Evolutionary conservation across 1,284 basidiomycete genomes (phyloP).

Genomic region (Hortiboletus rubellus): DNA sequence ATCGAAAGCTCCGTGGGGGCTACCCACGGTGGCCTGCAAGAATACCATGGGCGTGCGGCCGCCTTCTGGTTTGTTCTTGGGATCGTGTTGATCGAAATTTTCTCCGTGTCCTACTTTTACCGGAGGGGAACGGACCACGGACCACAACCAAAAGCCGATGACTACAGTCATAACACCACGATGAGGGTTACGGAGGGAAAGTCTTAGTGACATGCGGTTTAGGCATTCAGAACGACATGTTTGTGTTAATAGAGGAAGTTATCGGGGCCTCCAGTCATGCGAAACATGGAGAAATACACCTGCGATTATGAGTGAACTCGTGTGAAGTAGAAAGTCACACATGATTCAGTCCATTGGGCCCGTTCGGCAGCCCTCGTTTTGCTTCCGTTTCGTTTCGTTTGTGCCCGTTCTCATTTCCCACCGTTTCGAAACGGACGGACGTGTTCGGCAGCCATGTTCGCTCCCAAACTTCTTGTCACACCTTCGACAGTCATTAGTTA

Average conservation of each 20-base stretch:
- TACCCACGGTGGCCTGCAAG: conserved; percentile 29
- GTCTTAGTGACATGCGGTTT: neutral
- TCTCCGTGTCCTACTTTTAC: conserved; percentile 43
- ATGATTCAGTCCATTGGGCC: too few species aligned
- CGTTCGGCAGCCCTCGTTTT: too few species aligned
- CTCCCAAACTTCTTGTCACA: too few species aligned
- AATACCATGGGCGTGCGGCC: conserved; percentile 45
- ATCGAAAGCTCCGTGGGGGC: conserved; percentile 48
- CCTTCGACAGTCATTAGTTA: too few species aligned
- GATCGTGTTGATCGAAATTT: conserved; percentile 36
- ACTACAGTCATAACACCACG: neutral
- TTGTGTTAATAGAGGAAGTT: neutral
- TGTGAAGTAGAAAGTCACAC: too few species aligned
- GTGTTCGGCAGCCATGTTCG: too few species aligned
- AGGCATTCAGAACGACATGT: neutral
- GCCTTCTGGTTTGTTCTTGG: conserved; percentile 53
- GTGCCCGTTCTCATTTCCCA: too few species aligned
- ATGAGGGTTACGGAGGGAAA: neutral
- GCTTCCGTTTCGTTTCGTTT: too few species aligned
- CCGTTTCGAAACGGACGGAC: too few species aligned
- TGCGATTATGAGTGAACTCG: neutral
- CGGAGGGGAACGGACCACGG: conserved; percentile 9
- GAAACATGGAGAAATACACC: neutral
- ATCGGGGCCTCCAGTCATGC: too few species aligned
- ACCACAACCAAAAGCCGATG: neutral